Conservation (phyloP, 352 stramenopile genomes). For the Phytopythium cucurbitacearum region DNA sequence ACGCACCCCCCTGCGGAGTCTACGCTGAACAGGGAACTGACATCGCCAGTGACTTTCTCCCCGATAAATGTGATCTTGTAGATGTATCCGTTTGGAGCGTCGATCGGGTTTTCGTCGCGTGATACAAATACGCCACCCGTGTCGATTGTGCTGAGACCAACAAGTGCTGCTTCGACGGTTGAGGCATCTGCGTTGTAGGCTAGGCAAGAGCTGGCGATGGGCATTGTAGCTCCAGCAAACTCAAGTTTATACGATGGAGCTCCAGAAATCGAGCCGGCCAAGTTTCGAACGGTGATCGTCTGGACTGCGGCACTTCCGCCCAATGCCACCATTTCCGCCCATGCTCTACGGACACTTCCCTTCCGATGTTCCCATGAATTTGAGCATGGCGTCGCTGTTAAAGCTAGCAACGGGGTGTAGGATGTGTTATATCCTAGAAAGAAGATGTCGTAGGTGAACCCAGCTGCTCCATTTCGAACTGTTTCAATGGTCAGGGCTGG, state of each 20-base stretch:
- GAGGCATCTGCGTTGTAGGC: constrained; percentile 19
- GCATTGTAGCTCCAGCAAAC: constrained; percentile 33
- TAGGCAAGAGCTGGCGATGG: constrained; percentile 22
- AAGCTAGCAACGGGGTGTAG: constrained; percentile 27
- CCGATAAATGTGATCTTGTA: constrained; percentile 71
- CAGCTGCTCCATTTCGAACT: constrained; percentile 44
- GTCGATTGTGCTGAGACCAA: constrained; percentile 26
- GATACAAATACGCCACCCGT: constrained; percentile 43
- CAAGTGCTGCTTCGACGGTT: constrained; percentile 22
- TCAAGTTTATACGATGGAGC: constrained; percentile 39
- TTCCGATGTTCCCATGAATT: constrained; percentile 24
- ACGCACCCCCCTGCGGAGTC: constrained; percentile 13
- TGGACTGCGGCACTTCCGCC: constrained; percentile 68
- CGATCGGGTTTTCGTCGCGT: constrained; percentile 28
- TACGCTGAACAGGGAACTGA: constrained; percentile 23
- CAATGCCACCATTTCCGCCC: constrained; percentile 32
- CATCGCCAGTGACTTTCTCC: constrained; percentile 44
- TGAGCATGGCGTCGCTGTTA: constrained; percentile 18
- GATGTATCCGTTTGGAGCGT: constrained; percentile 46
- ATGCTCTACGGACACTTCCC: constrained; percentile 40
- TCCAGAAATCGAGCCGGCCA: constrained; percentile 8
- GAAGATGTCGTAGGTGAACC: constrained; percentile 75
- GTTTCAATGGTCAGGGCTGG: constrained; percentile 70
- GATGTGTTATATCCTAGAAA: constrained; percentile 53
- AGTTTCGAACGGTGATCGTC: constrained; percentile 35